Base-by-base conservation (phyloP, 768 basidiomycete genomes). In the Collybia sp. region DNA sequence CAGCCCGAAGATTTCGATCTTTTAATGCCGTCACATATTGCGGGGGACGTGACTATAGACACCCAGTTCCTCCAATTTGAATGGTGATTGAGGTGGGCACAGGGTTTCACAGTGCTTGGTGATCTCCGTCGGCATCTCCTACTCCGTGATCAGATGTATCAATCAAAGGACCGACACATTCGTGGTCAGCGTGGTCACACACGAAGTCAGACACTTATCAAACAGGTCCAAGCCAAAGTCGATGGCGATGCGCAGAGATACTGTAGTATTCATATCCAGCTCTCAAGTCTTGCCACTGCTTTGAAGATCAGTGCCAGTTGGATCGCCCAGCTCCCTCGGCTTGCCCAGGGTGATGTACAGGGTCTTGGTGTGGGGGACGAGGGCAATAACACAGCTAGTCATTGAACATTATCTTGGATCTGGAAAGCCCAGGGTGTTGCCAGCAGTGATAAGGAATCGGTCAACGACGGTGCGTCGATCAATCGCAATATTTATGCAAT, bases 391-490 rank as follows among this genome's bases (percentile, higher is more conserved):
- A 15, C 11, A 10, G 33, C 17, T n/a, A 25, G 40, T 18, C 34
- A 45, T 36, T 16, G 18, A 18, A 38, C 20, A 18, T 16, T 15
- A 43, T 44, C 43, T 15, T 44, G 43, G 44, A 45, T 45, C 39
- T 45, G 44, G 44, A 32, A 20, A 36, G 37, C 19, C 37, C 17
- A 18, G 31, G 35, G 35, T 37, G 25, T 38, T 30, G 35, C n/a
- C n/a, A n/a, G 44, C 30, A 30, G 30, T 5, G 37, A 30, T 32
- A 43, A 25, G 17, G 40, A 16, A 17, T 18, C 19, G 13, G 36
- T 44, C 32, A 31, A 44, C 30, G 43, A 44, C 33, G 43, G 31
- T 44, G 18, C 11, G 43, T n/a, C n/a, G n/a, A n/a, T n/a, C n/a
- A n/a, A n/a, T n/a, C n/a, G n/a, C n/a, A n/a, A n/a, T n/a, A n/a